phyloP scores from a whole-genome alignment of 176 grass and related monocot species.

The Ensete glaucum region DNA sequence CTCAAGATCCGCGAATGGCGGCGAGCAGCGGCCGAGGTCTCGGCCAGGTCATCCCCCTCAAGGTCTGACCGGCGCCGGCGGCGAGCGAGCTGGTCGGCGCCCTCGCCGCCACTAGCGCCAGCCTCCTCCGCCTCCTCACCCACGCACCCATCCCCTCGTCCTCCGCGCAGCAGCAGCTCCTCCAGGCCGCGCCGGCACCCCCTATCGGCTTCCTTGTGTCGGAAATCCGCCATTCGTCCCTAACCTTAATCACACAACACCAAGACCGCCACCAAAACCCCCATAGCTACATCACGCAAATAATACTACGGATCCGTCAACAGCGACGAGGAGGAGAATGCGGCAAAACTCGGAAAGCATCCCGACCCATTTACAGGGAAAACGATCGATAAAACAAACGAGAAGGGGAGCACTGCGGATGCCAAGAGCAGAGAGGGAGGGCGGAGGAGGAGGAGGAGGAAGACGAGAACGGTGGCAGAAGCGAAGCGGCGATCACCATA shows the following conservation, averaged over 20 bases:
- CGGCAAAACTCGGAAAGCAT: not conserved
- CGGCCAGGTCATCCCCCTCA: constrained; percentile 24
- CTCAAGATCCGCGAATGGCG: constrained; percentile 48
- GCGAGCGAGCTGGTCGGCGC: constrained; percentile 2
- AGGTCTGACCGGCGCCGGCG: constrained; percentile 18
- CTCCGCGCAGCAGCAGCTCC: constrained; percentile 9
- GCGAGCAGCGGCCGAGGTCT: constrained; percentile 37
- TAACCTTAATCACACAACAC: not conserved
- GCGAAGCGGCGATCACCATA: not conserved
- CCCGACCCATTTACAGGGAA: not conserved
- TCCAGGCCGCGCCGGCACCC: constrained; percentile 20
- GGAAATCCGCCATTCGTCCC: constrained; percentile 19
- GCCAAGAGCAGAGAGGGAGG: not conserved
- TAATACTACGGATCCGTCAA: not conserved
- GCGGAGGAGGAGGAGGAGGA: not conserved
- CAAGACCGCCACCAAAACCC: not conserved
- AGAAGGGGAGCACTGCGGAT: not conserved
- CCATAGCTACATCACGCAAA: not conserved
- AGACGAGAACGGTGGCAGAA: not conserved
- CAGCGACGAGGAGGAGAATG: not conserved
- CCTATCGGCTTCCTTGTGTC: constrained; percentile 17
- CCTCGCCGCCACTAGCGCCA: not conserved
- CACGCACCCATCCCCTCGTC: constrained; percentile 17
- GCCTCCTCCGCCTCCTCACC: constrained; percentile 4
- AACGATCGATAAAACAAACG: not conserved